A percentile compares a stretch with the other conserved stretches of the same genome.
phyloP scores from a whole-genome alignment of 352 stramenopile genomes.

The Pythium dissimile region DNA sequence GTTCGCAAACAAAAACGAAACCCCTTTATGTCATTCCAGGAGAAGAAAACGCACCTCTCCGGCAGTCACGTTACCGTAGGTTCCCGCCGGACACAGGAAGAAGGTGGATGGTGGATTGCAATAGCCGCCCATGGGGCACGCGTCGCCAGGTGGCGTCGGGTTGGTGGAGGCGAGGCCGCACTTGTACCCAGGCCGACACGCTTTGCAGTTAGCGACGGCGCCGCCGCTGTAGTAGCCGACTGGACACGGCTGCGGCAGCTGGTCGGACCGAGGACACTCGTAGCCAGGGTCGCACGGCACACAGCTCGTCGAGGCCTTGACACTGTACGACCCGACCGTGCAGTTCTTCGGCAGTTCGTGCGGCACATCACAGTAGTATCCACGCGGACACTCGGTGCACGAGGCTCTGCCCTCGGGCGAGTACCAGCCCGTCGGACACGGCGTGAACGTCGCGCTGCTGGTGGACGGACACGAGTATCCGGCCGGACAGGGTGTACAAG shows the following conservation, averaged over 20 bases:
- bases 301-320: slow-evolving; percentile 63
- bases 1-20: no score
- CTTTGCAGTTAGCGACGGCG: slow-evolving; percentile 54
- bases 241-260: slow-evolving; percentile 73
- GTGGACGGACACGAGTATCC: slow-evolving; percentile 74
- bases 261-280: slow-evolving; percentile 71
- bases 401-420: slow-evolving; percentile 43
- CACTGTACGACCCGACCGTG: slow-evolving; percentile 76
- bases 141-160: slow-evolving; percentile 74
- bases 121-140: slow-evolving; percentile 88
- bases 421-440: slow-evolving; percentile 64
- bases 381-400: slow-evolving; percentile 77
- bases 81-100: slow-evolving; percentile 84
- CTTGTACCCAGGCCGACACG: slow-evolving; percentile 72
- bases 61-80: slow-evolving; percentile 79
- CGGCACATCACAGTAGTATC: slow-evolving; percentile 73
- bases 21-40: no score
- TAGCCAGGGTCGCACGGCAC: slow-evolving; percentile 73
- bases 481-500: slow-evolving; percentile 67
- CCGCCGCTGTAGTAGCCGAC: slow-evolving; percentile 88
- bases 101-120: slow-evolving; percentile 85
- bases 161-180: slow-evolving; percentile 73
- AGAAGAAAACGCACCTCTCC: slow-evolving; percentile 71
- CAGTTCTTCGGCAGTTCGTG: slow-evolving; percentile 69
- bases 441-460: slow-evolving; percentile 56